Percentiles rank a stretch among this genome's conserved stretches.
Evolutionary conservation across 2,329 filamentous ascomycete genomes (phyloP).

Genomic region (Gaeumannomyces tritici): DNA sequence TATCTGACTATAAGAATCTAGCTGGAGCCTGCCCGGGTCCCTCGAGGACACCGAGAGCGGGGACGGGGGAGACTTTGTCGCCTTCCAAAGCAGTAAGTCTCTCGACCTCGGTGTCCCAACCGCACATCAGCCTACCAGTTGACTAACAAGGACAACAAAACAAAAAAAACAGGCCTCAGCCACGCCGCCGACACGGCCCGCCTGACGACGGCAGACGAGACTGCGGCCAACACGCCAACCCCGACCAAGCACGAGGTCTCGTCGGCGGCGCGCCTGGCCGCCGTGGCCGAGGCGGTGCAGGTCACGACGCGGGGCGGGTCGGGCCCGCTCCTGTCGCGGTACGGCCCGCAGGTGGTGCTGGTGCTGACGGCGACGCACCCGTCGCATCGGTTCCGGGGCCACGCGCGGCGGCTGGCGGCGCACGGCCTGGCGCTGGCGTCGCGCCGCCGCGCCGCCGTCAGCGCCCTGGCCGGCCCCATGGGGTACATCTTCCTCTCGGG

Average conservation of each 20-base stretch:
- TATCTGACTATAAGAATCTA: too few relatives aligned
- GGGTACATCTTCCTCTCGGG: neutral
- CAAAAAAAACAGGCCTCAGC: neutral
- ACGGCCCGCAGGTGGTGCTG: neutral
- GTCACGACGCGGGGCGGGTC: neutral
- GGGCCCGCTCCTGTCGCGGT: neutral
- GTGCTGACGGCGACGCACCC: neutral
- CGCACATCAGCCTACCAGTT: neutral
- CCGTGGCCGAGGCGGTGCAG: neutral
- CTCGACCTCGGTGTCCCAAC: too few relatives aligned
- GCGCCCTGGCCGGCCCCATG: neutral
- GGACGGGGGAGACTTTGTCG: neutral
- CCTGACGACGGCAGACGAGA: neutral
- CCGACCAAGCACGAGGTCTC: neutral
- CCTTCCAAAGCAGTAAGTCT: neutral
- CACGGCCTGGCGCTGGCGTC: neutral
- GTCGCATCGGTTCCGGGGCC: neutral
- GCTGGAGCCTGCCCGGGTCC: neutral
- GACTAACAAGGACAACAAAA: neutral
- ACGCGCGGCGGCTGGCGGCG: neutral
- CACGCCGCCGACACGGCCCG: neutral
- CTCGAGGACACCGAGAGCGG: neutral
- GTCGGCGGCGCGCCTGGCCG: neutral
- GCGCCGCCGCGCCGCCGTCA: neutral
- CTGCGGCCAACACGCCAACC: neutral